Base-by-base conservation (phyloP, 176 grass and related monocot species). In the Pharus latifolius region DNA sequence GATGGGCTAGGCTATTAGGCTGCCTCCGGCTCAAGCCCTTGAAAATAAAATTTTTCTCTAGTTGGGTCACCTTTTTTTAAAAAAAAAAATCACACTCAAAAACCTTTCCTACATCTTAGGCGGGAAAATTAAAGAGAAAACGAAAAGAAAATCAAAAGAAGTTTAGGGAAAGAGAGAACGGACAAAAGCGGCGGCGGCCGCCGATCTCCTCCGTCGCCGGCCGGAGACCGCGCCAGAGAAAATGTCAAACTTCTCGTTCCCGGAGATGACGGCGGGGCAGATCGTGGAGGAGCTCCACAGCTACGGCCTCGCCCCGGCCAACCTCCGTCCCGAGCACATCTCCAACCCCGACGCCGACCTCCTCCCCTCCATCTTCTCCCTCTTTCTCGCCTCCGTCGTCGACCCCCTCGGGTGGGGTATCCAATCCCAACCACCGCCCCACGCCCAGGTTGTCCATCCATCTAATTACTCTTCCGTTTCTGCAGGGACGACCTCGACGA, bases 181-280 rank as follows among this genome's bases (percentile, higher is more conserved):
- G 28, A 34, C 10, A 9, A 22, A 24, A 22, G 7, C 18, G 47
- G 22, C 61, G 18, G 45, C 6, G 55, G 29, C 60, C 0, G 22
- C 31, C 23, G n/a, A n/a, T n/a, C n/a, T n/a, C n/a, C n/a, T n/a
- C n/a, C n/a, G n/a, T n/a, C n/a, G n/a, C n/a, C n/a, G n/a, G n/a
- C n/a, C n/a, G n/a, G n/a, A n/a, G n/a, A n/a, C n/a, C n/a, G n/a
- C n/a, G 25, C 22, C 11, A 43, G 43, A 3, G 47, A 72, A 81
- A 83, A 43, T 65, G 49, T 65, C 43, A 40, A 53, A 5, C 67
- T 91, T 81, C 61, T 87, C 76, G 13, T 87, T 87, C 80, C 84
- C 88, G 8, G 37, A 35, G 77, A 42, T 80, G 55, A 1, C 61
- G 10, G 8, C 72, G 48, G 35, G 72, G 80, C 48, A 84, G n/a